These are phyloP conservation scores for Triangularia setosa DNA, from an alignment of 2,329 filamentous ascomycete species.

Conservation along the genomic window DNA sequence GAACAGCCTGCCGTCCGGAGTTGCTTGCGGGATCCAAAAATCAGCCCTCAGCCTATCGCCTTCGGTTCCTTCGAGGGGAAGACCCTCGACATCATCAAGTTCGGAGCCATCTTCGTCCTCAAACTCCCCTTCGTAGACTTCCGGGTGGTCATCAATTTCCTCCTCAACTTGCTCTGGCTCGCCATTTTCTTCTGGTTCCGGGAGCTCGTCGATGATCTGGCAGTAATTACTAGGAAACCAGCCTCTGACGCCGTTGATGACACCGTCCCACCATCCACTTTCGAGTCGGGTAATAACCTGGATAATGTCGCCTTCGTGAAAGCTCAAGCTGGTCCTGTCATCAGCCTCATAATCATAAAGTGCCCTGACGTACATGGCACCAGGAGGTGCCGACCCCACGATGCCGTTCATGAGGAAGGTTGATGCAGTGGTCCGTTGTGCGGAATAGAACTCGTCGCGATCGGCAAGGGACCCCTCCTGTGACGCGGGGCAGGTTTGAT, in stretches of 20 bases:
- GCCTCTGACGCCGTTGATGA: conserved; percentile 92
- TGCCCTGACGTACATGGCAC: conserved; percentile 86
- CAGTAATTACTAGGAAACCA: conserved; percentile 99
- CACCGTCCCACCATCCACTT: conserved; percentile 99
- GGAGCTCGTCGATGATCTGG: conserved; percentile 75
- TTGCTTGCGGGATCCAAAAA: conserved; percentile 98
- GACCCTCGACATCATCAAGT: conserved; percentile 45
- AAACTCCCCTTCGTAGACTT: conserved; percentile 62
- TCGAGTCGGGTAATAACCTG: conserved; percentile 98
- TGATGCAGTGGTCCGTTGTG: conserved; percentile 24
- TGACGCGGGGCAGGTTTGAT: conserved; percentile 32
- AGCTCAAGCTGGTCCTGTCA: conserved; percentile 93
- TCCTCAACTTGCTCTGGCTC: conserved; percentile 55
- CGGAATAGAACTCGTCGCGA: conserved; percentile 27
- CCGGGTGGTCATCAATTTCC: conserved; percentile 62
- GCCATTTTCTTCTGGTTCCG: conserved; percentile 55
- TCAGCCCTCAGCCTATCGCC: conserved; percentile 79
- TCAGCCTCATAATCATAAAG: conserved; percentile 98
- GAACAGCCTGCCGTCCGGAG: conserved; percentile 84
- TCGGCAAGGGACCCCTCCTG: conserved; percentile 32
- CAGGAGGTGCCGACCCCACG: conserved; percentile 55
- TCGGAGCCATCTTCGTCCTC: conserved; percentile 64
- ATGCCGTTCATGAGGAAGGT: conserved; percentile 55
- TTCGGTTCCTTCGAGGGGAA: conserved; percentile 66
- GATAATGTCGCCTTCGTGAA: conserved; percentile 94